These are phyloP conservation scores for Ceratobasidium sp. DNA, from an alignment of 1,284 basidiomycete genomes.

Conservation along the genomic window DNA sequence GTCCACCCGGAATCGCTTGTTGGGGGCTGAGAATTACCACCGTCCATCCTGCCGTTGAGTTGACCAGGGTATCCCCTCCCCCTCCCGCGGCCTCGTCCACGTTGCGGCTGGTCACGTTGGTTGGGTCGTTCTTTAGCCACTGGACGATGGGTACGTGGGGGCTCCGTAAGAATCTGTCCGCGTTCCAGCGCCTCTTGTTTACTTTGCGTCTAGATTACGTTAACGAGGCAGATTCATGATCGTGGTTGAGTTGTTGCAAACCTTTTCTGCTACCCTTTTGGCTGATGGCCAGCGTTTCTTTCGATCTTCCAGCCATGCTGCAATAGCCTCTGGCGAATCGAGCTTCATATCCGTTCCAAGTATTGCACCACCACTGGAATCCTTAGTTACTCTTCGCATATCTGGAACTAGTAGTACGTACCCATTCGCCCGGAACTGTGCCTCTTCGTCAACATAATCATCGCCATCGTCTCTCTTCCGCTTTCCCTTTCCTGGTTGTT, in stretches of 20 bases:
- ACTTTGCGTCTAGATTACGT: slow-evolving; percentile 57
- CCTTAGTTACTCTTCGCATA: slow-evolving; percentile 41
- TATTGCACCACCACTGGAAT: slow-evolving; percentile 74
- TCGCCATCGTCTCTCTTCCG: slow-evolving; percentile 72
- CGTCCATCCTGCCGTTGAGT: neutral
- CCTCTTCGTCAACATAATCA: slow-evolving; percentile 46
- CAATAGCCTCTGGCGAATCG: slow-evolving; percentile 81
- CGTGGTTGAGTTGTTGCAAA: slow-evolving; percentile 41
- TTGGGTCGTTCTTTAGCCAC: slow-evolving; percentile 43
- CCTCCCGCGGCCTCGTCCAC: slow-evolving; percentile 46
- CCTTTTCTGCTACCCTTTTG: slow-evolving; percentile 73
- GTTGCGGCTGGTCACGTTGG: slow-evolving; percentile 37
- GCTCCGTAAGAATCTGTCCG: slow-evolving; percentile 70
- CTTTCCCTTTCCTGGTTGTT: slow-evolving; percentile 64
- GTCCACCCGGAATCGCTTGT: neutral
- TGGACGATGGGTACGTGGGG: slow-evolving; percentile 51
- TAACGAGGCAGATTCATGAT: neutral
- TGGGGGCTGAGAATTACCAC: neutral
- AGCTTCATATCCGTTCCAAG: slow-evolving; percentile 80
- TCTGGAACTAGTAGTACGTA: slow-evolving; percentile 2
- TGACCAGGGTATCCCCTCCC: slow-evolving; percentile 39
- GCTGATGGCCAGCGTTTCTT: slow-evolving; percentile 82
- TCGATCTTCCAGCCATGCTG: slow-evolving; percentile 86
- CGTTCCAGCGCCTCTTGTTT: slow-evolving; percentile 76
- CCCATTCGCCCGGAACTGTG: slow-evolving; percentile 10